These are phyloP conservation scores for Rosellinia necatrix DNA, from an alignment of 2,329 filamentous ascomycete genomes.

Conservation along the genomic window DNA sequence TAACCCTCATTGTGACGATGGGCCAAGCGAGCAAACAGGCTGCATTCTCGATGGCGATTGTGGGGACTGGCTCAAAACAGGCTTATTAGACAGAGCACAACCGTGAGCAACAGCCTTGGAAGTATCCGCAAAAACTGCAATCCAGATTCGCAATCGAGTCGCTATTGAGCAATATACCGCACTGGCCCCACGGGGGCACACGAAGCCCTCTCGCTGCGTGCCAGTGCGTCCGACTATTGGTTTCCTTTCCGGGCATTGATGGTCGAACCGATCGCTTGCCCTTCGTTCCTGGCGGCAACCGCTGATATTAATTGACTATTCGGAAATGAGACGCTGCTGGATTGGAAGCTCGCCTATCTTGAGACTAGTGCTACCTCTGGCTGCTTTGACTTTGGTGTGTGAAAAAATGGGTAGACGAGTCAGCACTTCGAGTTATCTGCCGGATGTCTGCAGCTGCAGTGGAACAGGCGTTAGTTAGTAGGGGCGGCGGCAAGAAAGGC, in stretches of 20 bases:
- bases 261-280: too few species aligned
- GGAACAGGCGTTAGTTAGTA: background rate
- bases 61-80: slow-evolving; percentile 6
- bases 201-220: slow-evolving; percentile 26
- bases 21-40: slow-evolving; percentile 18
- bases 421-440: background rate
- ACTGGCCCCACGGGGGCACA: slow-evolving; percentile 7
- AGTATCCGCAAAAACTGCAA: slow-evolving; percentile 12
- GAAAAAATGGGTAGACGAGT: too few species aligned
- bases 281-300: background rate
- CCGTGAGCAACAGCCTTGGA: slow-evolving; percentile 11
- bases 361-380: background rate
- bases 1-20: slow-evolving; percentile 23
- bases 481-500: too few species aligned
- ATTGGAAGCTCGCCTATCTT: background rate
- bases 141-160: slow-evolving; percentile 9
- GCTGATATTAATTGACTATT: slow-evolving; percentile 11
- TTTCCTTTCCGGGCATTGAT: slow-evolving; percentile 13
- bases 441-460: slow-evolving; percentile 12
- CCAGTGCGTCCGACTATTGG: slow-evolving; percentile 21
- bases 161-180: background rate
- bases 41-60: slow-evolving; percentile 8
- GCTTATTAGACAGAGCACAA: too few species aligned
- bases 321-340: background rate
- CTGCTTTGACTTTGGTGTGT: too few species aligned